Base-by-base conservation (phyloP, 1,284 basidiomycete genomes). In the Cryptococcus depauperatus region DNA sequence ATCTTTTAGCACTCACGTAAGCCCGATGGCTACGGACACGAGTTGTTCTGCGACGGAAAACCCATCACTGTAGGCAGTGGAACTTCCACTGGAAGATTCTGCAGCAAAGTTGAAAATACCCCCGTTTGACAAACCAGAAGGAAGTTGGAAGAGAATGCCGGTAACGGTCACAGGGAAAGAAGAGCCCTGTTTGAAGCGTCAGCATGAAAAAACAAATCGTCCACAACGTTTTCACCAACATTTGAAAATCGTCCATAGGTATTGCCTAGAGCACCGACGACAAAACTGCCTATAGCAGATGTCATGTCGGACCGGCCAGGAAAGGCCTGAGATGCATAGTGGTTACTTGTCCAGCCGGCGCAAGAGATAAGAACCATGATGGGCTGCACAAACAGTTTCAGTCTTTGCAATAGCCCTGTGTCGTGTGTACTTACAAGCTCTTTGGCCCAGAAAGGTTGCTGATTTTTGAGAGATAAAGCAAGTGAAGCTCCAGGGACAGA, bases 141-240 rank as follows among this genome's bases (percentile, higher is more conserved):
- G 89, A 1, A 92, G 77, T 71, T 92, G 88, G 70, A 90, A 85
- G 14, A 91, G 74, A 46, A 91, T 85, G 38, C 85, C 85, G 0
- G 82, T 84, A 26, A 64, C 61, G 35, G 63, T 71, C 47, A 71
- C 69, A 5, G 67, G 66, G 62, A 71, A 71, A 37, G 56, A 59
- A 2, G 63, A 62, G 23, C 67, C 66, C 46, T 48, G 33, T 35
- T 19, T 10, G 29, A 37, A n/a, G 13, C 23, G 14, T 14, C 14
- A 14, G 27, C 32, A 41, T 1, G 55, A 50, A 23, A 23, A 18
- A 65, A 46, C 7, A 27, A n/a, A 40, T 59, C 55, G 7, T 56
- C 65, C 7, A 86, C 77, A 18, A 85, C 81, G 57, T 85, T 2
- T 82, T 80, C 44, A 52, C 84, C 83, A 2, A 84, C 84, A 27